Evolutionary conservation across 2,329 filamentous ascomycete genomes (phyloP).

Genomic region (Phialemonium atrogriseum): DNA sequence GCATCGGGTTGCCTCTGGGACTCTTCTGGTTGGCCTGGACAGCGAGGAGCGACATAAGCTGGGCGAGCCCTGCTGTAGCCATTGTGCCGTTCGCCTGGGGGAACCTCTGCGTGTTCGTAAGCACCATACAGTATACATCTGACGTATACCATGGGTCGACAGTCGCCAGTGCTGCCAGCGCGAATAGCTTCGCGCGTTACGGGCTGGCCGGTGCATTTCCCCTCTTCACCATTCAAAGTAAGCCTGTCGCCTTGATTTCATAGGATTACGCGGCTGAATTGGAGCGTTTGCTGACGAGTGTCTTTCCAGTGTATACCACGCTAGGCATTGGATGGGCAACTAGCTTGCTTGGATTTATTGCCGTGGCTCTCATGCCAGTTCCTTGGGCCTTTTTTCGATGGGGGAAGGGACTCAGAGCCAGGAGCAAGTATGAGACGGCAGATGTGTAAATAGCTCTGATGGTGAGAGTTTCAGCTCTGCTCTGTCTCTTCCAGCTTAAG

Average conservation of each 20-base stretch:
- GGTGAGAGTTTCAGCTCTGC: no score
- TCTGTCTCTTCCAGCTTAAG: no score
- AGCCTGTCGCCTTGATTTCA: constrained; percentile 11
- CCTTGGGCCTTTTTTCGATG: constrained; percentile 45
- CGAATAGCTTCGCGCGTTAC: constrained; percentile 51
- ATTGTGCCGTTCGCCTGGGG: constrained; percentile 52
- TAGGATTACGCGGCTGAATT: background rate
- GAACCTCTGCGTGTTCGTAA: constrained; percentile 51
- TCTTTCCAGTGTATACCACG: constrained; percentile 28
- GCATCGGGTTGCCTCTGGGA: constrained; percentile 40
- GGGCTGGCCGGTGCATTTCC: constrained; percentile 48
- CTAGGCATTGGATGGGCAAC: constrained; percentile 38
- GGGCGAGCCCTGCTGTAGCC: constrained; percentile 41
- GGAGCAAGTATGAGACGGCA: constrained; percentile 30
- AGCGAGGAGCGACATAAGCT: constrained; percentile 33
- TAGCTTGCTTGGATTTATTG: constrained; percentile 38
- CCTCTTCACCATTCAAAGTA: constrained; percentile 51
- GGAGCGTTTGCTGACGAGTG: background rate
- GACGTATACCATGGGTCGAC: constrained; percentile 48
- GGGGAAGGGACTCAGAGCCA: constrained; percentile 31
- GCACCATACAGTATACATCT: constrained; percentile 40
- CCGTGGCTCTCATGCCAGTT: constrained; percentile 37
- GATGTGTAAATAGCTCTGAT: no score
- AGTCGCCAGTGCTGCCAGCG: constrained; percentile 50
- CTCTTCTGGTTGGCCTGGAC: constrained; percentile 57